Conservation (phyloP, 805 yeast species). For the Ogataea paraovalis region DNA sequence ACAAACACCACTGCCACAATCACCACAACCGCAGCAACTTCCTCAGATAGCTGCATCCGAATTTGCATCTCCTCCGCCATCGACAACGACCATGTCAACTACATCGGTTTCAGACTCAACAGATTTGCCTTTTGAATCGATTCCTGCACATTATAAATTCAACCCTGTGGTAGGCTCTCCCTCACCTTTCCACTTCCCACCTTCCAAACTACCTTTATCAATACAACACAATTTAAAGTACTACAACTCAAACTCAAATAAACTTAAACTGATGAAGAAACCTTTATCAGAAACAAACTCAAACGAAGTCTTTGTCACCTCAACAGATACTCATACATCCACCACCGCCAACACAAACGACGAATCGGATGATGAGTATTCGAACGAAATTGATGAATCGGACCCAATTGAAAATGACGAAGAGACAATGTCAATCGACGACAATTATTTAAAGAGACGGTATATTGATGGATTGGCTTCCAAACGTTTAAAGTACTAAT, state of each 20-base stretch:
- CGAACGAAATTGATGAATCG: neutral
- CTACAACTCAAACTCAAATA: constrained; percentile 1
- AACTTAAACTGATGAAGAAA: neutral
- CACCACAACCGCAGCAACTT: neutral
- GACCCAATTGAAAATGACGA: neutral
- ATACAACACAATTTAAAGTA: constrained; percentile 14
- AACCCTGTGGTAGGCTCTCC: constrained; percentile 13
- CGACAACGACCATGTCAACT: neutral
- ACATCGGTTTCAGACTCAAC: neutral
- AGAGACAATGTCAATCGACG: neutral
- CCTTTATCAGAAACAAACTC: constrained; percentile 11
- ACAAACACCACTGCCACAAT: neutral
- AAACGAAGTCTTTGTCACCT: neutral
- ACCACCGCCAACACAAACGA: neutral
- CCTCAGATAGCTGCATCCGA: no score
- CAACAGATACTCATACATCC: neutral
- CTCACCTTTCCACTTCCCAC: constrained; percentile 28
- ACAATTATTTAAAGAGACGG: neutral
- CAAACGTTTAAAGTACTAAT: neutral
- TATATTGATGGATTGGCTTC: neutral
- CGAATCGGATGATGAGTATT: neutral
- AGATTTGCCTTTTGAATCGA: neutral
- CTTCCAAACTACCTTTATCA: constrained; percentile 19
- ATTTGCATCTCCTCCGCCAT: neutral
- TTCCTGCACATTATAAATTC: constrained; percentile 17